Evolutionary conservation across 2,329 filamentous ascomycete species (phyloP), one percentile per base, ranked within the genome.

Genomic region (Periconia digitata): DNA sequence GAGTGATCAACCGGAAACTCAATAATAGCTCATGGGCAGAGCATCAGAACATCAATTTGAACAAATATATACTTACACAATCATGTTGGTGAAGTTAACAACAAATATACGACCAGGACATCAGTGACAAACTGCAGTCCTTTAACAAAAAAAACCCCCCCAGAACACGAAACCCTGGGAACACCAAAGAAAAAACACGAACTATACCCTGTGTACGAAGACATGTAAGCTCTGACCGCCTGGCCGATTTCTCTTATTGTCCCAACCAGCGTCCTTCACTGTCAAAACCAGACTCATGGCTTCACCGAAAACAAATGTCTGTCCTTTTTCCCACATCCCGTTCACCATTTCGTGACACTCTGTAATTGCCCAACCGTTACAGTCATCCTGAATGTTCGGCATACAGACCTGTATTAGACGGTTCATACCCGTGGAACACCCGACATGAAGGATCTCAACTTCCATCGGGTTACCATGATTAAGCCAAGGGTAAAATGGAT

Each of bases 271-370:
- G 53, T 65, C 60, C 43, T 59, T 59, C 55, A 67, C 55, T 4
- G 62, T 66, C 56, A 66, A 41, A n/a, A 67, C 62, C 55, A 56
- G 56, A 20, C 58, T 57, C 32, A 66, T 60, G 8, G 63, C 60
- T 50, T 63, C 63, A 2, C 58, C 62, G 43, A 56, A 64, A 46
- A 65, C 59, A 58, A 67, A 70, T 17, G 63, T 69, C 49, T 63
- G 60, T 1, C 68, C 65, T 54, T 69, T 67, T 49, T 64, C 65
- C 64, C 63, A 70, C 46, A 63, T 15, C 5, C 66, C 67, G 50
- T 61, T 66, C 2, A 63, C 66, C 46, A 67, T 44, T 53, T 70
- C 67, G 43, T 67, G 62, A 34, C 65, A 68, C 56, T 70, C 64
- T 0, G 63, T 67, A 10, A 70, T 43, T 0, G 63, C 66, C 38